A percentile compares a stretch with the other conserved stretches of the same genome.
Conservation (phyloP, 1,139 yeast genomes). For the Suhomyces bribrorum region DNA sequence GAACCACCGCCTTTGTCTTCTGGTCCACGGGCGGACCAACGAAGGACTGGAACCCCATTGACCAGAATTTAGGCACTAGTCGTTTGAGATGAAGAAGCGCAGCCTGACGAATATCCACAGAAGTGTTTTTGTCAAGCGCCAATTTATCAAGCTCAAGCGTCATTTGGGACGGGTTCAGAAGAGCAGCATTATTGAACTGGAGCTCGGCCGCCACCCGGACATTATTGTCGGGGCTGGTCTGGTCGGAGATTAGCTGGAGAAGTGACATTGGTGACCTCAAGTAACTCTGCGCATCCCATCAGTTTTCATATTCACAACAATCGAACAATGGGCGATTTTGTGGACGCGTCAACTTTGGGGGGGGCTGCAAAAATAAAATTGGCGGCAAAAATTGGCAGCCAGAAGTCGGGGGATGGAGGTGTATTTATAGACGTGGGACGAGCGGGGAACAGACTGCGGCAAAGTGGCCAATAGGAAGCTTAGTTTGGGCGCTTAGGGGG, state of each 20-base stretch:
- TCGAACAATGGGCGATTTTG: too few relatives aligned
- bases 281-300: neutral
- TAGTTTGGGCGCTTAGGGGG: too few relatives aligned
- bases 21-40: conserved; percentile 64
- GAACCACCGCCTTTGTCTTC: conserved; percentile 50
- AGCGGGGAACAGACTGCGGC: too few relatives aligned
- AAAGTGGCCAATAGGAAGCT: too few relatives aligned
- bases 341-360: too few relatives aligned
- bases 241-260: conserved; percentile 29
- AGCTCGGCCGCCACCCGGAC: conserved; percentile 38
- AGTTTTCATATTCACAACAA: too few relatives aligned
- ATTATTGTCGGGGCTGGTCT: conserved; percentile 41
- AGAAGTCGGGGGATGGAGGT: too few relatives aligned
- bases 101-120: conserved; percentile 55
- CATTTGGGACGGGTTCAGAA: conserved; percentile 34
- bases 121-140: conserved; percentile 22
- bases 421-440: too few relatives aligned
- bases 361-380: too few relatives aligned
- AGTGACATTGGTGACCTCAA: conserved; percentile 6
- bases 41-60: conserved; percentile 78
- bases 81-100: conserved; percentile 70
- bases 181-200: conserved; percentile 29
- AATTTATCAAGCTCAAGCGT: conserved; percentile 31
- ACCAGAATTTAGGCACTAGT: conserved; percentile 77
- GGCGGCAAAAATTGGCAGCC: too few relatives aligned